Conservation (phyloP, 2,329 filamentous ascomycete genomes). For the Colletotrichum tabaci region DNA sequence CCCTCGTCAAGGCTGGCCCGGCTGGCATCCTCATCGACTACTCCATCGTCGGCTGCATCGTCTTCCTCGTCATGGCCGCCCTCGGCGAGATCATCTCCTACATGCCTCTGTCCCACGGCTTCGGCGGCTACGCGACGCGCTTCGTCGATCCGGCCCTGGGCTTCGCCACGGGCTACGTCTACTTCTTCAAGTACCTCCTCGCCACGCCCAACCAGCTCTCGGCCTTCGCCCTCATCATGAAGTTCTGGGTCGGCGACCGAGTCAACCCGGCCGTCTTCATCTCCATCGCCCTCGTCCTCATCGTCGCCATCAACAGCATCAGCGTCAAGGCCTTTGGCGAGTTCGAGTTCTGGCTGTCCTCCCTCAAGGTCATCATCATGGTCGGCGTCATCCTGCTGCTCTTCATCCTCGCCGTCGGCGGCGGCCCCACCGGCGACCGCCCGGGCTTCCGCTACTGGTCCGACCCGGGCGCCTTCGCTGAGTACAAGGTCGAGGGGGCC, state of each 20-base stretch:
- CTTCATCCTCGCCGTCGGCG: conserved; percentile 57
- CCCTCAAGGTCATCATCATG: conserved; percentile 62
- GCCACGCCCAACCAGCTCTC: conserved; percentile 57
- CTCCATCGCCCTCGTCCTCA: conserved; percentile 38
- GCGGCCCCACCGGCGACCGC: conserved; percentile 54
- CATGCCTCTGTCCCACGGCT: conserved; percentile 58
- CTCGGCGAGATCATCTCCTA: conserved; percentile 53
- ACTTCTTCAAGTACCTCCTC: conserved; percentile 36
- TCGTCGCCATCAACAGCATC: conserved; percentile 62
- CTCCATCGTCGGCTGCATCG: conserved; percentile 61
- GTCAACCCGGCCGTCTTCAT: conserved; percentile 39
- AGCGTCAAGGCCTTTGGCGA: conserved; percentile 53
- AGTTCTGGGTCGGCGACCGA: conserved; percentile 31
- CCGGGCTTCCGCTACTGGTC: conserved; percentile 62
- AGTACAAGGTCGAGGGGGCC: conserved; percentile 51
- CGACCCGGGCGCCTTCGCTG: conserved; percentile 59
- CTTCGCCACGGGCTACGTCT: conserved; percentile 34
- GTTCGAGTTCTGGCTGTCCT: conserved; percentile 62
- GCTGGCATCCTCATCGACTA: conserved; percentile 57
- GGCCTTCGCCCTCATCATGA: conserved; percentile 51
- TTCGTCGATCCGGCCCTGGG: conserved; percentile 65
- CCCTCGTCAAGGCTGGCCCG: conserved; percentile 63
- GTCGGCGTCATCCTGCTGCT: conserved; percentile 56
- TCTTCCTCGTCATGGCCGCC: conserved; percentile 69
- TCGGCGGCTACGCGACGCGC: conserved; percentile 75